A percentile compares a stretch with the other conserved stretches of the same genome.
These are phyloP conservation scores for Blastomyces percursus DNA, from an alignment of 2,329 filamentous ascomycete genomes.

Conservation along the genomic window DNA sequence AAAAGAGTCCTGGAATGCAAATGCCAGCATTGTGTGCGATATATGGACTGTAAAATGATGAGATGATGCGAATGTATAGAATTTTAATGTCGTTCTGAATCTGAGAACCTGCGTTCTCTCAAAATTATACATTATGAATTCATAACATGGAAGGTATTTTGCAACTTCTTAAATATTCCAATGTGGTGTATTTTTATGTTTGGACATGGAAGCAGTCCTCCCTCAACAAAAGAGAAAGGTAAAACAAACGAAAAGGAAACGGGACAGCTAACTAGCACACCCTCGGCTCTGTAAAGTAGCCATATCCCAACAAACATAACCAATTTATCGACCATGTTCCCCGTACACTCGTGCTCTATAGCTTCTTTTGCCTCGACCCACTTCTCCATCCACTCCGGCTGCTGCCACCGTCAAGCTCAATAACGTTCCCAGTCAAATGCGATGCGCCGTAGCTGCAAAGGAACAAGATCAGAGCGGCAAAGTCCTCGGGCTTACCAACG, in stretches of 20 bases:
- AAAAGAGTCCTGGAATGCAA: not conserved
- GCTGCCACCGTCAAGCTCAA: slow-evolving; percentile 40
- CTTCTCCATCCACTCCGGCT: slow-evolving; percentile 32
- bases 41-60: not conserved
- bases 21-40: not conserved
- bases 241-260: not conserved
- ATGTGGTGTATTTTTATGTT: not conserved
- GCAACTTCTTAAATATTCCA: not conserved
- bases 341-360: slow-evolving; percentile 10
- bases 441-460: slow-evolving; percentile 31
- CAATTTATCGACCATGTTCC: not conserved
- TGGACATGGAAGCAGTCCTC: not conserved
- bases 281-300: not conserved
- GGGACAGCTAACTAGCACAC: not conserved
- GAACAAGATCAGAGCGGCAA: slow-evolving; percentile 38
- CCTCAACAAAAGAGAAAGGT: not conserved
- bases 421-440: slow-evolving; percentile 39
- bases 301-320: not conserved
- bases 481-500: slow-evolving; percentile 39
- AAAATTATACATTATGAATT: not conserved
- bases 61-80: not conserved
- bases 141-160: not conserved
- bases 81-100: not conserved
- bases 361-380: slow-evolving; percentile 23
- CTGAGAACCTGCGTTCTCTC: not conserved